These are phyloP conservation scores for Phytophthora sojae DNA, from an alignment of 352 stramenopile species.

Conservation along the genomic window DNA sequence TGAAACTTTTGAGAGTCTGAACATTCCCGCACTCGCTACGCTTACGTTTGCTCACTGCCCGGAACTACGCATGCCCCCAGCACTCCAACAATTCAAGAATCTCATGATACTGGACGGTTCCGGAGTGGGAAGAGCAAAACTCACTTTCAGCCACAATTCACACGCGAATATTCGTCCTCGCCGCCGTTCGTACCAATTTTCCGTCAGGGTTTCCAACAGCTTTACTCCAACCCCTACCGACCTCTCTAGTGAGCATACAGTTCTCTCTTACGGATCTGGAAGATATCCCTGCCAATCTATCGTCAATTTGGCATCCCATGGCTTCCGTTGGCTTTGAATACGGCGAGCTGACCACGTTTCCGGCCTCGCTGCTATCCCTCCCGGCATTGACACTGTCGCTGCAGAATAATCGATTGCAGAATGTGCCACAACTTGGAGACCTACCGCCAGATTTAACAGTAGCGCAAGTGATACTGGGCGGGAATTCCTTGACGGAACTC, in stretches of 20 bases:
- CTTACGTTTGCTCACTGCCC: conserved; percentile 12
- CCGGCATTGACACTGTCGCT: conserved; percentile 2
- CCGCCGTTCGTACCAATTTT: neutral
- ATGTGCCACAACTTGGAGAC: neutral
- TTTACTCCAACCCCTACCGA: neutral
- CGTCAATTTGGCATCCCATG: conserved; percentile 5
- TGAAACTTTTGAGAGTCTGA: neutral
- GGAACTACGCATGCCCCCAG: neutral
- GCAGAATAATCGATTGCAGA: conserved; percentile 4
- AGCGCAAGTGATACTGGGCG: neutral
- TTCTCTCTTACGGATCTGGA: neutral
- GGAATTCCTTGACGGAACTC: conserved; percentile 4
- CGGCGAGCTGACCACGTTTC: neutral
- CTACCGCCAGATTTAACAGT: neutral
- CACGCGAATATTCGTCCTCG: neutral
- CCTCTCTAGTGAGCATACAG: neutral
- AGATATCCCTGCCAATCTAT: neutral
- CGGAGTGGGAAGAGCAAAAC: neutral
- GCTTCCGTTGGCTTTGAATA: conserved; percentile 14
- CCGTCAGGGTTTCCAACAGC: neutral
- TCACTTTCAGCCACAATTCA: neutral
- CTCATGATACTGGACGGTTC: conserved; percentile 1
- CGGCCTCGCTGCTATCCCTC: conserved; percentile 1
- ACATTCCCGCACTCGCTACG: conserved; percentile 1
- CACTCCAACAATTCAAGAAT: conserved; percentile 1